These are phyloP conservation scores for Quercus tomentella DNA, from an alignment of 331 rosid species.

Conservation along the genomic window DNA sequence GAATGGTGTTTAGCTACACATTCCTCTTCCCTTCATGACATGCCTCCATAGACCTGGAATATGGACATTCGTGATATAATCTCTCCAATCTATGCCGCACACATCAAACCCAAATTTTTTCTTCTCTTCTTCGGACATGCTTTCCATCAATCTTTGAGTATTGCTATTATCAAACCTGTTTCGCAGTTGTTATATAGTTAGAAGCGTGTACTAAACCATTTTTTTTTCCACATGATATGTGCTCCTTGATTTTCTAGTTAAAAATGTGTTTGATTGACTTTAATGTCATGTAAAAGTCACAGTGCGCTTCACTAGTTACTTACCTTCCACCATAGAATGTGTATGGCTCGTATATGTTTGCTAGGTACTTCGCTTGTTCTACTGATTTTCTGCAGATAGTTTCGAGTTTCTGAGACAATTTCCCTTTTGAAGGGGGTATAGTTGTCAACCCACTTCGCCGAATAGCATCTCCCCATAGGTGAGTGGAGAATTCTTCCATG, in stretches of 20 bases:
- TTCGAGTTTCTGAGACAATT: conserved; percentile 61
- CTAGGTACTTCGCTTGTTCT: conserved; percentile 85
- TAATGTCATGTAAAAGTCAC: neutral
- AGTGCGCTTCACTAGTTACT: neutral
- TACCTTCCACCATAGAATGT: conserved; percentile 88
- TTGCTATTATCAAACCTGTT: conserved; percentile 93
- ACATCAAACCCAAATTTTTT: conserved; percentile 79
- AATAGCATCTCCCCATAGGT: conserved; percentile 73
- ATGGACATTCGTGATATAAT: conserved; percentile 79
- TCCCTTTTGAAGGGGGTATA: conserved; percentile 46
- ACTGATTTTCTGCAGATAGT: conserved; percentile 71
- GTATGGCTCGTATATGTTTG: conserved; percentile 82
- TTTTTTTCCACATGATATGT: too few species aligned
- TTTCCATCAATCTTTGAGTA: conserved; percentile 64
- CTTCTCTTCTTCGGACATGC: conserved; percentile 83
- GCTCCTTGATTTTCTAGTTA: neutral
- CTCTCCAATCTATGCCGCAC: conserved; percentile 71
- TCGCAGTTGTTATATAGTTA: neutral
- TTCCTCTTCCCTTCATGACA: conserved; percentile 89
- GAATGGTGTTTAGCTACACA: conserved; percentile 22
- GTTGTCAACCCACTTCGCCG: conserved; percentile 47
- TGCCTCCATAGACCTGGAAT: conserved; percentile 86
- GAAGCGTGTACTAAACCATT: neutral
- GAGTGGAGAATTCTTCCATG: conserved; percentile 73
- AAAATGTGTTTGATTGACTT: neutral